Conservation (phyloP, 768 basidiomycete genomes). For the Pleurotus citrinopileatus region DNA sequence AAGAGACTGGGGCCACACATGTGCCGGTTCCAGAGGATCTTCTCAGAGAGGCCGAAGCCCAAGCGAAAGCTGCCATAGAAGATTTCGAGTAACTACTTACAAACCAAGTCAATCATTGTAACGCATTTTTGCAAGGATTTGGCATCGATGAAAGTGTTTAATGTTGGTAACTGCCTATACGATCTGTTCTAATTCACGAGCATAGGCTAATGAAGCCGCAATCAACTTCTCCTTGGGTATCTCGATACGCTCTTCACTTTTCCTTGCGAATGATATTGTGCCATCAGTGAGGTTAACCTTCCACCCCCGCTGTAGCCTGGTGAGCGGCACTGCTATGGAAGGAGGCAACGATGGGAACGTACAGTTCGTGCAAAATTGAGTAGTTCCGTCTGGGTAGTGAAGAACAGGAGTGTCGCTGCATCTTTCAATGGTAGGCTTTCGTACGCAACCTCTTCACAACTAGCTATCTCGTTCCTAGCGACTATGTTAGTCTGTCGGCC, state of each 20-base stretch:
- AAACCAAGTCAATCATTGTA: no score
- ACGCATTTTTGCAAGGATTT: no score
- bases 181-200: slow-evolving; percentile 88
- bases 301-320: slow-evolving; percentile 68
- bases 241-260: slow-evolving; percentile 78
- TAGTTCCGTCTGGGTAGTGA: slow-evolving; percentile 77
- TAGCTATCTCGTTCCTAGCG: slow-evolving; percentile 90
- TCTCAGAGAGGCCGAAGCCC: slow-evolving; percentile 78
- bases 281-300: slow-evolving; percentile 69
- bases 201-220: slow-evolving; percentile 71
- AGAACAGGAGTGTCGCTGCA: slow-evolving; percentile 89
- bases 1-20: slow-evolving; percentile 79
- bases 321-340: slow-evolving; percentile 5
- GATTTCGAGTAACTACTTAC: slow-evolving; percentile 37
- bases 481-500: neutral
- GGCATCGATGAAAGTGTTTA: no score
- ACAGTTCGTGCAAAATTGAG: slow-evolving; percentile 69
- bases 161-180: no score
- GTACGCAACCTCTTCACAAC: slow-evolving; percentile 94
- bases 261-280: slow-evolving; percentile 76
- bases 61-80: slow-evolving; percentile 85
- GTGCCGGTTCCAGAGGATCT: slow-evolving; percentile 83
- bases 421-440: slow-evolving; percentile 88
- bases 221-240: slow-evolving; percentile 87
- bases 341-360: slow-evolving; percentile 44